phyloP scores from a whole-genome alignment of 164 flowering plant species.

The Sextonia rubra region DNA sequence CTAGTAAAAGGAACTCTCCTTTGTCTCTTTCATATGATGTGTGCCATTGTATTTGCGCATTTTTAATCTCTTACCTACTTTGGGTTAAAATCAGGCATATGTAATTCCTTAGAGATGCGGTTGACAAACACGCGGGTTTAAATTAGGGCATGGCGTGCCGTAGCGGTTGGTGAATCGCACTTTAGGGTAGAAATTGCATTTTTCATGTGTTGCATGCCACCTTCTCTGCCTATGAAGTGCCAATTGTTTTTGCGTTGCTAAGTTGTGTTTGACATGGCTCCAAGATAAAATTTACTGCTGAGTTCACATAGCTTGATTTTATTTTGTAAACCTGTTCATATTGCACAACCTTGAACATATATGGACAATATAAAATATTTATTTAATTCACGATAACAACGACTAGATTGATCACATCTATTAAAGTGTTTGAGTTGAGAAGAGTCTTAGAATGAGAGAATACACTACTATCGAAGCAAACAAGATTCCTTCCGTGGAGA shows the following conservation, averaged over 20 bases:
- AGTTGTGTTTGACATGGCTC: background rate
- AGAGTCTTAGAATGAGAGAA: background rate
- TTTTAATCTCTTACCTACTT: background rate
- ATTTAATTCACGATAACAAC: no score
- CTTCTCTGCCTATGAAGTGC: background rate
- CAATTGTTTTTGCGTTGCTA: background rate
- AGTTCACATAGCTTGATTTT: background rate
- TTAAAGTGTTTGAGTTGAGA: background rate
- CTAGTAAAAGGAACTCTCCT: background rate
- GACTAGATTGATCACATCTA: background rate
- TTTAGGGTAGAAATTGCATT: background rate
- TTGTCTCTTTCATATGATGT: background rate
- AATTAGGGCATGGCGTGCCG: background rate
- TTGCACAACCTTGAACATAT: background rate
- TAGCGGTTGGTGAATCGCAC: background rate
- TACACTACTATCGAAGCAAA: background rate
- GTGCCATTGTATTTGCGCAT: slow-evolving; percentile 1
- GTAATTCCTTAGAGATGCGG: background rate
- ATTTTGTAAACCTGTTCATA: background rate
- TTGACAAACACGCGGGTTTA: background rate
- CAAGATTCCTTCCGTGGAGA: no score
- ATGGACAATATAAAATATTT: no score
- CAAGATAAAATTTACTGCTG: background rate
- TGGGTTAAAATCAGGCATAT: background rate
- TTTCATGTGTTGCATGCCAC: background rate